These are phyloP conservation scores for Millerago galiae DNA, from an alignment of 805 yeast genomes.

Conservation along the genomic window DNA sequence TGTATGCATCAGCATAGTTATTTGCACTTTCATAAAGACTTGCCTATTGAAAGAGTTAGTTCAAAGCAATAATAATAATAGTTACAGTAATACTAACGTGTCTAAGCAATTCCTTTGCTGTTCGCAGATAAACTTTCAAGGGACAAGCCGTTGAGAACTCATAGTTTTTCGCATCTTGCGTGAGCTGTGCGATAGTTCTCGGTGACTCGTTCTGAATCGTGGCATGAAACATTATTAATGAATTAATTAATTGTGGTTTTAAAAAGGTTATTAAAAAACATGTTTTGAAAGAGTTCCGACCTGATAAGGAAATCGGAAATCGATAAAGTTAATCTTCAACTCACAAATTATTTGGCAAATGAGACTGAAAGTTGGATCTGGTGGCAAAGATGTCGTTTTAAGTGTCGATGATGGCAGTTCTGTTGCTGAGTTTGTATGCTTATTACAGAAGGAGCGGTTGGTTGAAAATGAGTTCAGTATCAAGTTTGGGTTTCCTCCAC, in stretches of 20 bases:
- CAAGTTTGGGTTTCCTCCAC: conserved; percentile 61
- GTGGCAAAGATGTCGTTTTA: conserved; percentile 26
- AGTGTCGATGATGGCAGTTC: conserved; percentile 32
- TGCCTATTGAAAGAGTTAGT: conserved; percentile 27
- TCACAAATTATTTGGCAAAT: conserved; percentile 21
- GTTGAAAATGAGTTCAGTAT: conserved; percentile 22
- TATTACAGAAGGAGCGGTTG: conserved; percentile 8
- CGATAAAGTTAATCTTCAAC: neutral
- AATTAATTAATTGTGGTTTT: neutral
- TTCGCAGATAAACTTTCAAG: conserved; percentile 47
- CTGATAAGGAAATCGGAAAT: neutral
- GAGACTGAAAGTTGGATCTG: conserved; percentile 33
- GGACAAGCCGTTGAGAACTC: conserved; percentile 47
- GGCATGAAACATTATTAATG: too few species aligned
- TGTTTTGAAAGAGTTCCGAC: neutral
- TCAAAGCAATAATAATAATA: neutral
- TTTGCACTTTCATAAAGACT: conserved; percentile 37
- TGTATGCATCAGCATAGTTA: conserved; percentile 43
- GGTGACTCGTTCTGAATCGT: conserved; percentile 3
- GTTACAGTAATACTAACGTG: conserved; percentile 27
- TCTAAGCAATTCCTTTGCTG: conserved; percentile 40
- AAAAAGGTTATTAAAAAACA: neutral
- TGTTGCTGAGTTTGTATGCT: conserved; percentile 26
- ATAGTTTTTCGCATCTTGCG: conserved; percentile 44
- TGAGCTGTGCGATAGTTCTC: conserved; percentile 29